Percentiles rank a stretch among this genome's conserved stretches.
Evolutionary conservation across 2,329 filamentous ascomycete species (phyloP).

Genomic region (Pseudocercospora crystallina): DNA sequence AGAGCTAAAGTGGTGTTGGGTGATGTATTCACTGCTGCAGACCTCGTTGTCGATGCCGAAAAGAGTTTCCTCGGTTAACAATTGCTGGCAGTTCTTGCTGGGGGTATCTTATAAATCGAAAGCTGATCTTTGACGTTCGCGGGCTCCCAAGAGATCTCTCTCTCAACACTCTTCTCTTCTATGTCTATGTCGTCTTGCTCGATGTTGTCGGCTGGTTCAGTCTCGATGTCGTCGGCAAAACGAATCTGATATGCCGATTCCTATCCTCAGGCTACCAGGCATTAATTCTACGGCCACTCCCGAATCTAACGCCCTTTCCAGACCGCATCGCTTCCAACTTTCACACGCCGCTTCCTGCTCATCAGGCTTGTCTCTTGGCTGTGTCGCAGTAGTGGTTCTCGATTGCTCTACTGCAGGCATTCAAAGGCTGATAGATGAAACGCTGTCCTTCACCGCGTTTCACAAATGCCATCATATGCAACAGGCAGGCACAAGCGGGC

Average conservation of each 20-base stretch:
- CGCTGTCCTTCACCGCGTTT: conserved; percentile 5
- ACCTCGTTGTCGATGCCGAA: not conserved
- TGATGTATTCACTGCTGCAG: too few relatives aligned
- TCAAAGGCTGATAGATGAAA: conserved; percentile 8
- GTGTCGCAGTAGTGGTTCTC: conserved; percentile 2
- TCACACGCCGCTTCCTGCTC: not conserved
- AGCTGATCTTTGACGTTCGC: too few relatives aligned
- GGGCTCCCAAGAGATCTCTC: too few relatives aligned
- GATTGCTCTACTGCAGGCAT: conserved; percentile 4
- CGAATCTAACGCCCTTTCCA: too few relatives aligned
- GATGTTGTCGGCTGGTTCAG: not conserved
- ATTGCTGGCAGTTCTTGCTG: too few relatives aligned
- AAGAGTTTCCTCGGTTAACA: not conserved
- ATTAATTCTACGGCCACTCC: too few relatives aligned
- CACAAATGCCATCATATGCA: not conserved
- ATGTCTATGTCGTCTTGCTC: too few relatives aligned
- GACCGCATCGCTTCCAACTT: too few relatives aligned
- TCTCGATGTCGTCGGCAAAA: conserved; percentile 8
- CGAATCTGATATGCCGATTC: conserved; percentile 1
- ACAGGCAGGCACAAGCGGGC: not conserved
- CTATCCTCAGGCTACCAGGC: not conserved
- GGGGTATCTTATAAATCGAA: too few relatives aligned
- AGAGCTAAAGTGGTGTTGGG: not conserved
- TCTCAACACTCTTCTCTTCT: too few relatives aligned
- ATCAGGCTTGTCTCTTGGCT: not conserved